Base-by-base conservation (phyloP, 306 rosid genomes). In the Oemleria cerasiformis region DNA sequence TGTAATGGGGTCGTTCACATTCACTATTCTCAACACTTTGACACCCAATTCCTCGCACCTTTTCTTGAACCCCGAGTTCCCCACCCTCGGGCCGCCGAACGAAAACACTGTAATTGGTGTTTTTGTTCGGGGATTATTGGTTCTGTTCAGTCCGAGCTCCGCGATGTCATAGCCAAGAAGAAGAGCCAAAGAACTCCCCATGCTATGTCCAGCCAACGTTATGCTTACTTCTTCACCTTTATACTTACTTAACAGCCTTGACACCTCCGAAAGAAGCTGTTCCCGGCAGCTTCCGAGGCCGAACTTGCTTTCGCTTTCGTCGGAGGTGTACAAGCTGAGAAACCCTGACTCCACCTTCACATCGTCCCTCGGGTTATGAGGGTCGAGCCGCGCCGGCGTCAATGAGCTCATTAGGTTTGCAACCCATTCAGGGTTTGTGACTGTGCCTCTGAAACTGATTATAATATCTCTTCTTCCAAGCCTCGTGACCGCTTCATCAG, bases 111-210 rank as follows among this genome's bases (percentile, higher is more conserved):
- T 82, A 1, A 93, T 21, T 0, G 96, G 88, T 0, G 81, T 74
- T 17, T 54, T 69, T 1, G 21, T 10, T 39, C 8, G 1, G 30
- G 9, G 7, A 53, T 42, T 71, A 25, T 48, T 62, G 36, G 36
- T 30, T 39, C 54, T 71, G 57, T 85, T 90, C 21, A 93, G 68
- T 2, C 92, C 97, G 12, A 93, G 86, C 81, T 93, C 98, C 0
- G 96, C 84, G 55, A 93, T 81, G 71, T 93, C 98, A 53, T 91
- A 93, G 0, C 96, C 97, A n/a, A 93, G 88, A 30, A 93, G 88
- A 13, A 87, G 79, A 38, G 94, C 97, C 57, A 93, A 56, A 13
- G 98, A 91, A 74, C 98, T 93, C 5, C 98, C 98, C 97, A 93
- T 84, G 80, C 98, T 93, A 45, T 93, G 98, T 30, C 98, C 98